phyloP scores from a whole-genome alignment of 495 filamentous ascomycete genomes.

The Penicillium maclennaniae region DNA sequence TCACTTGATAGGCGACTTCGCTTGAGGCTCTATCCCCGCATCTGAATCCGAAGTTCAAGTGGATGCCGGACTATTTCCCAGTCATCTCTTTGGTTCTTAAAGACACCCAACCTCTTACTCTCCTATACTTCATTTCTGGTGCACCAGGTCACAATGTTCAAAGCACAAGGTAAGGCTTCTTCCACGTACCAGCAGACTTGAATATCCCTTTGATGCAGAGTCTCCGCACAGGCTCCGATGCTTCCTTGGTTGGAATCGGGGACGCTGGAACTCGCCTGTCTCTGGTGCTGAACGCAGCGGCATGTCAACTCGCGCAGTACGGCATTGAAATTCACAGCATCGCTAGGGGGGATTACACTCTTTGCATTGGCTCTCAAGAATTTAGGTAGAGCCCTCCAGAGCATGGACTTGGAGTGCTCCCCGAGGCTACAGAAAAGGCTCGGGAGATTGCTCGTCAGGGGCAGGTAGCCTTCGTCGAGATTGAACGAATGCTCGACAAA shows the following conservation, averaged over 20 bases:
- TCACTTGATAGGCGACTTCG: constrained; percentile 26
- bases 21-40: constrained; percentile 17
- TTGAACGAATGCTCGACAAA: constrained; percentile 43
- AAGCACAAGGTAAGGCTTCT: constrained; percentile 17
- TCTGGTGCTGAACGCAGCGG: constrained; percentile 42
- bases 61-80: constrained; percentile 4
- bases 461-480: constrained; percentile 40
- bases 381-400: constrained; percentile 32
- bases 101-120: constrained; percentile 1
- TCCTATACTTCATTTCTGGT: neutral
- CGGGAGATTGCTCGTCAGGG: constrained; percentile 41
- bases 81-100: neutral
- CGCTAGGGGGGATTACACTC: constrained; percentile 41
- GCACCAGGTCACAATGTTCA: constrained; percentile 5
- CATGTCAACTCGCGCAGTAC: constrained; percentile 39
- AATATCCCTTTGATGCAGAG: constrained; percentile 1
- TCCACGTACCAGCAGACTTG: neutral
- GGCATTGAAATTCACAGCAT: constrained; percentile 45
- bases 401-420: constrained; percentile 23
- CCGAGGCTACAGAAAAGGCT: constrained; percentile 34
- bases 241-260: constrained; percentile 34
- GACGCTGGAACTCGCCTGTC: constrained; percentile 44
- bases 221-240: constrained; percentile 15
- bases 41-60: constrained; percentile 1
- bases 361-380: constrained; percentile 44